Evolutionary conservation across 2,329 filamentous ascomycete species (phyloP).

Genomic region (Aureobasidium uvarum): DNA sequence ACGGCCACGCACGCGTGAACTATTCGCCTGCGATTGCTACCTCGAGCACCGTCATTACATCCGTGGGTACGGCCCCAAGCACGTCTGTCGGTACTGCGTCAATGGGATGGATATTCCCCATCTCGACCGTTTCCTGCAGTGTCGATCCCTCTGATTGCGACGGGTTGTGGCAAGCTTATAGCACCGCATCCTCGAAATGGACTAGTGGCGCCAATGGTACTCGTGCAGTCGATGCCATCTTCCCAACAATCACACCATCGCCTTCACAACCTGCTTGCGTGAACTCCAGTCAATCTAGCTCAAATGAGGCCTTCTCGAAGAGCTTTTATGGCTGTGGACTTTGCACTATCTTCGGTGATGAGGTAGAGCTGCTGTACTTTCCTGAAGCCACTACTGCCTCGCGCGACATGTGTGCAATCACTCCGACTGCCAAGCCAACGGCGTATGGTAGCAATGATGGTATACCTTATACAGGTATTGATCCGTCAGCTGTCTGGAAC

Average conservation of each 20-base stretch:
- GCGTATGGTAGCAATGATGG: slow-evolving; percentile 31
- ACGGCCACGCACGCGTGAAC: slow-evolving; percentile 34
- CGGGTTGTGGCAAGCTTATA: slow-evolving; percentile 34
- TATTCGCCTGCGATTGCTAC: slow-evolving; percentile 32
- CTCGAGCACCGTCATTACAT: slow-evolving; percentile 28
- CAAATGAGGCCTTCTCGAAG: slow-evolving; percentile 26
- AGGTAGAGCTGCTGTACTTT: slow-evolving; percentile 37
- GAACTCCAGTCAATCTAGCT: slow-evolving; percentile 29
- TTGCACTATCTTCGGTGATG: slow-evolving; percentile 37
- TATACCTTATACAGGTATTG: slow-evolving; percentile 33
- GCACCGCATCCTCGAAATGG: slow-evolving; percentile 28
- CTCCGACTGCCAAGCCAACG: slow-evolving; percentile 33
- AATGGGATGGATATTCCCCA: slow-evolving; percentile 26
- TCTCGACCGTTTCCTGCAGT: slow-evolving; percentile 32
- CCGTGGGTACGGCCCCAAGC: slow-evolving; percentile 25
- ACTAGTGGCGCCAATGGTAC: slow-evolving; percentile 24
- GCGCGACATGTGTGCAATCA: slow-evolving; percentile 36
- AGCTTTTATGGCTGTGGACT: slow-evolving; percentile 34
- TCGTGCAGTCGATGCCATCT: neutral
- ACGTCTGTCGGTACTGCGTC: slow-evolving; percentile 28
- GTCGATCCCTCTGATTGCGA: slow-evolving; percentile 35
- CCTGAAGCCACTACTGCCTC: slow-evolving; percentile 32
- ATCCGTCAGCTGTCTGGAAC: slow-evolving; percentile 29
- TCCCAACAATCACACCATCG: slow-evolving; percentile 29
- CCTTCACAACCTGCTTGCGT: slow-evolving; percentile 33